Base-by-base conservation (phyloP, 1,284 basidiomycete genomes). In the Microbotryum silenes-acaulis region DNA sequence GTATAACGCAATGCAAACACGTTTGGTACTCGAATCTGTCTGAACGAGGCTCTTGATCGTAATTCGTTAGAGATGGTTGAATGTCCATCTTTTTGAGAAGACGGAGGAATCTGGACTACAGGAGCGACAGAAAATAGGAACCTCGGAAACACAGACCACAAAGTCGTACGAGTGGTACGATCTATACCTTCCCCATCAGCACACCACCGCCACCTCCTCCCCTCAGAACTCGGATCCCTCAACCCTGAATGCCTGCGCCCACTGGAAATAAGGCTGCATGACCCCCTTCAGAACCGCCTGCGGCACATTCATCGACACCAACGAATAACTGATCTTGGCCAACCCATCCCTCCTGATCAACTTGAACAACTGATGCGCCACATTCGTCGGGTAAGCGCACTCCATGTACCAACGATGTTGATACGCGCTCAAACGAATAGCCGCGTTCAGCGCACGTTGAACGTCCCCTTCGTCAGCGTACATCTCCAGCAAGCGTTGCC, bases 381-480 rank as follows among this genome's bases (percentile, higher is more conserved):
- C 91, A 64, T 87, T 83, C 2, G 91, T 91, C 2, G 94, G 94
- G 74, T 89, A 97, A 27, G 73, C 67, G 49, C 69, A 72, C 62
- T 78, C 77, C 71, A 73, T 72, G 68, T 78, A 78, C 76, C 77
- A 78, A 48, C 82, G 73, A 68, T 83, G 81, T 74, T 94, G 88
- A 78, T 97, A 97, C 23, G 91, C 91, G 31, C 91, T 90, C 57
- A 97, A 83, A 50, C 91, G 82, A 66, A 97, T 89, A 1, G 90
- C 93, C 1, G 89, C 89, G 77, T 94, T 92, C 65, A 98, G 82
- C 52, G 85, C 86, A 47, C 91, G 80, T 72, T 88, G 88, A 54
- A 98, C 85, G 74, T 97, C 94, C 2, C 89, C 87, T 71, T 96
- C 91, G 14, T 91, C 91, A 6, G 91, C 86, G 72, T 97, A 98